These are phyloP conservation scores for Juncus inflexus DNA, from an alignment of 176 grass and related monocot genomes.

Conservation along the genomic window DNA sequence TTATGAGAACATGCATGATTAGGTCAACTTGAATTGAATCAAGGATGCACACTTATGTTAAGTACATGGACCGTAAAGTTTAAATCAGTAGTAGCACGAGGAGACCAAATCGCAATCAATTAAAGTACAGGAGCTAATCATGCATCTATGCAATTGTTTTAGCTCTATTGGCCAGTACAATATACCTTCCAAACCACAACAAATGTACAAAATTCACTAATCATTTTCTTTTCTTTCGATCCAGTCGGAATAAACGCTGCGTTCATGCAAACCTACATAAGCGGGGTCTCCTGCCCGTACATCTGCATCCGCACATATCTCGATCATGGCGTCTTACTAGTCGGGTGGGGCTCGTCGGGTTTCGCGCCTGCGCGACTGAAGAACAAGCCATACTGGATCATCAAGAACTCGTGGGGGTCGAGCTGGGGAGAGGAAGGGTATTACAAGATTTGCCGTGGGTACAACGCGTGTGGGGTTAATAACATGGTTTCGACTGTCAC, in stretches of 20 bases:
- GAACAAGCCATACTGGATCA: constrained; percentile 92
- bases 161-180: no score
- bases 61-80: no score
- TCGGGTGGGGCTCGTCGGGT: constrained; percentile 66
- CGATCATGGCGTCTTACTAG: constrained; percentile 78
- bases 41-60: no score
- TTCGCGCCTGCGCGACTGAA: constrained; percentile 66
- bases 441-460: constrained; percentile 76
- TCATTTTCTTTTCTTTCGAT: constrained; percentile 21
- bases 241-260: constrained; percentile 84
- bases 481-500: constrained; percentile 77
- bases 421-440: constrained; percentile 76
- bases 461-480: constrained; percentile 51
- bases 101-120: no score
- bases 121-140: no score
- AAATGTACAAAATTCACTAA: background rate
- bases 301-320: constrained; percentile 62
- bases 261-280: constrained; percentile 89
- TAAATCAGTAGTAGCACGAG: no score
- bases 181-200: no score
- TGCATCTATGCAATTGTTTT: no score
- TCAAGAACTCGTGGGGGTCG: constrained; percentile 89
- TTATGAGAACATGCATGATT: no score
- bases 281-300: constrained; percentile 77
- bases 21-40: no score